Base-by-base conservation (phyloP, 75 land plant genomes). In the Selaginella tamariscina region DNA sequence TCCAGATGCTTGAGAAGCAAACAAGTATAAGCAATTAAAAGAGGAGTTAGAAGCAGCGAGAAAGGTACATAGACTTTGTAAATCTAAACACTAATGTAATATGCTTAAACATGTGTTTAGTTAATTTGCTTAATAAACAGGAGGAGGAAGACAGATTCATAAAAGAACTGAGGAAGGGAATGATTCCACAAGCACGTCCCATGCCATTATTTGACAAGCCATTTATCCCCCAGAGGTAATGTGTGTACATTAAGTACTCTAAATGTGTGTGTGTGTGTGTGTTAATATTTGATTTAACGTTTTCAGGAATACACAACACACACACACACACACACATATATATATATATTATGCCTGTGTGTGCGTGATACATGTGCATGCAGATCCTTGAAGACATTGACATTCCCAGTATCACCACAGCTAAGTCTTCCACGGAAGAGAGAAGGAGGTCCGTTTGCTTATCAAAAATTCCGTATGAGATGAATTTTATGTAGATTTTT, bases 101-200 rank as follows among this genome's bases (percentile, higher is more conserved):
- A n/a, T n/a, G n/a, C n/a, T n/a, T n/a, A n/a, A n/a, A n/a, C n/a
- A n/a, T n/a, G n/a, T n/a, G n/a, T n/a, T n/a, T n/a, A n/a, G n/a
- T n/a, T n/a, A n/a, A n/a, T n/a, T n/a, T n/a, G n/a, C n/a, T n/a
- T n/a, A n/a, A n/a, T n/a, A n/a, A n/a, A 15, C 70, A 86, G 97
- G 80, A 79, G 33, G 98, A 93, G 70, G 98, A 93, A 69, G 98
- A 93, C 72, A 85, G 80, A 66, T 80, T 70, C 9, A 62, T 89
- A 66, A 93, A 85, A 65, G 82, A 79, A 2, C 70, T 93, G 85
- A 74, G 98, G 55, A 79, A 80, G 68, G 80, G 81, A 29, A 78
- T 93, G 89, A 88, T 89, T 26, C 91, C 86, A 2, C 82, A 83
- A 66, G 96, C 98, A 22, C 86, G 83, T n/a, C 96, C 98, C 20